These are phyloP conservation scores for Alternaria brassicae DNA, from an alignment of 2,329 filamentous ascomycete species.

Conservation along the genomic window DNA sequence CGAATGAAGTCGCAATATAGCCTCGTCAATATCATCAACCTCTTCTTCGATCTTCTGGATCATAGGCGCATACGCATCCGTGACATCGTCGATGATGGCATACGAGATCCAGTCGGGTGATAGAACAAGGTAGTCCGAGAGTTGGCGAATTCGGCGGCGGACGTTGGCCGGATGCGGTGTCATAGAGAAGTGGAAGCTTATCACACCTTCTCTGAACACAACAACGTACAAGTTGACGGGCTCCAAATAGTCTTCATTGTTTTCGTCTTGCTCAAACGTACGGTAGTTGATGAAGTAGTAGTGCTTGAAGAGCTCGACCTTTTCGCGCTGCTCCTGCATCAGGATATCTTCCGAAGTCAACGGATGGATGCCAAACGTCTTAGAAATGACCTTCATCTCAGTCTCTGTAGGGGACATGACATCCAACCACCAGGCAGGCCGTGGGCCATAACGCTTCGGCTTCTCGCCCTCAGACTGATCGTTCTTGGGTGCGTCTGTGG, in stretches of 20 bases:
- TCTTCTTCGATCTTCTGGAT: constrained; percentile 95
- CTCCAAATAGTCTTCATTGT: constrained; percentile 88
- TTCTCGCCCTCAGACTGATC: constrained; percentile 36
- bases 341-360: constrained; percentile 96
- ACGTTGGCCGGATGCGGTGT: constrained; percentile 97
- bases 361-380: constrained; percentile 94
- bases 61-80: constrained; percentile 90
- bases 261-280: constrained; percentile 93
- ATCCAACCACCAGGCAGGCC: constrained; percentile 97
- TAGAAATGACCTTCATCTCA: constrained; percentile 93
- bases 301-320: constrained; percentile 94
- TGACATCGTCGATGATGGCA: constrained; percentile 97
- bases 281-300: constrained; percentile 99
- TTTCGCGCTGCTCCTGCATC: constrained; percentile 96
- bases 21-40: constrained; percentile 95
- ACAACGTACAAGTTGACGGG: constrained; percentile 98
- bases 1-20: constrained; percentile 82
- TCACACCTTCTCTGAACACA: constrained; percentile 92
- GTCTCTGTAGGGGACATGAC: constrained; percentile 87
- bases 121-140: constrained; percentile 91
- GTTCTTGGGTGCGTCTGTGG: constrained; percentile 56
- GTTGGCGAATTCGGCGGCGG: constrained; percentile 86
- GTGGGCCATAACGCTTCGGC: constrained; percentile 67
- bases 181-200: constrained; percentile 97
- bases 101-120: constrained; percentile 99